phyloP scores from a whole-genome alignment of 1,139 yeast genomes.

The Yamadazyma epiphylla region DNA sequence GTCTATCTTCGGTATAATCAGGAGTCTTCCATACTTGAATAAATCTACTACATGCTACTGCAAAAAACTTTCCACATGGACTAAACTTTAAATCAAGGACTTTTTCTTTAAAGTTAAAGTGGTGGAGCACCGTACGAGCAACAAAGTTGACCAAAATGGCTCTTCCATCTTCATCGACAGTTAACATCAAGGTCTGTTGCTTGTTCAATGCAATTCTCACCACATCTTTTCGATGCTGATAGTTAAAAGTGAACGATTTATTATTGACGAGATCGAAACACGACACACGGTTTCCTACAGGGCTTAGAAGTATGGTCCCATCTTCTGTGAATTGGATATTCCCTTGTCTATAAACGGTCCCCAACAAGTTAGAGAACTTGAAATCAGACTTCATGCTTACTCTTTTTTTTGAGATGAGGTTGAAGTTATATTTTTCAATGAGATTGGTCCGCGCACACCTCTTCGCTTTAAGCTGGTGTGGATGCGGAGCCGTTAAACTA shows the following conservation, averaged over 20 bases:
- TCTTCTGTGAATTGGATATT: constrained; percentile 84
- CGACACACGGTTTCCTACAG: constrained; percentile 91
- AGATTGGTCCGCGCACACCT: constrained; percentile 1
- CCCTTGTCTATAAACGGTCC: constrained; percentile 92
- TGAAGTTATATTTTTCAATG: constrained; percentile 3
- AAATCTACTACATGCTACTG: constrained; percentile 77
- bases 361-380: constrained; percentile 79
- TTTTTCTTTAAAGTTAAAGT: constrained; percentile 83
- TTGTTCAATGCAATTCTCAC: constrained; percentile 75
- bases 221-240: constrained; percentile 88
- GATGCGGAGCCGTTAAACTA: neutral
- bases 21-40: constrained; percentile 96
- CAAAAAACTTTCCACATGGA: constrained; percentile 86
- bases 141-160: constrained; percentile 86
- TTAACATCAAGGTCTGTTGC: constrained; percentile 75
- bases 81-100: constrained; percentile 78
- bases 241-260: constrained; percentile 83
- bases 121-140: constrained; percentile 86
- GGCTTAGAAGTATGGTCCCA: constrained; percentile 79
- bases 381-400: constrained; percentile 42
- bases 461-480: neutral
- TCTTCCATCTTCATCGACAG: constrained; percentile 90
- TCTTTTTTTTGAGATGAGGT: constrained; percentile 10
- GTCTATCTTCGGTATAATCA: constrained; percentile 64
- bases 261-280: constrained; percentile 84